These are phyloP conservation scores for Fusarium veterinarium DNA, from an alignment of 2,329 filamentous ascomycete species.

Conservation along the genomic window DNA sequence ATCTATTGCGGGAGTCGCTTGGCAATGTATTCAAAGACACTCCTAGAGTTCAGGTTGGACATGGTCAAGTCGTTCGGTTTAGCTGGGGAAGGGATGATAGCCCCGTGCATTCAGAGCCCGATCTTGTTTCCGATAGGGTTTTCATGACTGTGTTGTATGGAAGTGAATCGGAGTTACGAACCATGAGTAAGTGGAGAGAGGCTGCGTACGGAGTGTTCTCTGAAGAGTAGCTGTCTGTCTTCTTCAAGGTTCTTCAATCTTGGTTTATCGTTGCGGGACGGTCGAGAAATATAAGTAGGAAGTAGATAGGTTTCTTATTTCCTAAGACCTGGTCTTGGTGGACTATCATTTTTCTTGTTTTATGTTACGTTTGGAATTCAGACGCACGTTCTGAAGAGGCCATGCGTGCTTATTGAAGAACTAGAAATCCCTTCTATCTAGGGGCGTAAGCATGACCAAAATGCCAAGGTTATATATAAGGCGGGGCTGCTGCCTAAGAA, in stretches of 20 bases:
- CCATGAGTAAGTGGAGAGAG: neutral
- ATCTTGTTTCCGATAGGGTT: neutral
- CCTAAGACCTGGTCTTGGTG: rapidly evolving
- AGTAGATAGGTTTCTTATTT: rapidly evolving
- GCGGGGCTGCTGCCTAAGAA: neutral
- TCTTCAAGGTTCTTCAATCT: rapidly evolving
- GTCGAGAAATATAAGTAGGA: no score
- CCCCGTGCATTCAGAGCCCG: neutral
- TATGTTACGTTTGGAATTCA: neutral
- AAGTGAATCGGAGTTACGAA: neutral
- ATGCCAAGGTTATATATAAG: neutral
- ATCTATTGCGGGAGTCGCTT: neutral
- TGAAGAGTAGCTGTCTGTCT: neutral
- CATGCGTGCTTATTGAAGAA: neutral
- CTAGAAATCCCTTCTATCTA: no score
- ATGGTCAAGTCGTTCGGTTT: neutral
- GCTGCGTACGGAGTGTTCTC: neutral
- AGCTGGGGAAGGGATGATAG: neutral
- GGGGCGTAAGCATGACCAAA: neutral
- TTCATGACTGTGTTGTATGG: conserved; percentile 6
- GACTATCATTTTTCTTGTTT: neutral
- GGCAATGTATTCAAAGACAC: neutral
- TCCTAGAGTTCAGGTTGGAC: neutral
- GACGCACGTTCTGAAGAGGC: rapidly evolving
- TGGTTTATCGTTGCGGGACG: rapidly evolving